Conservation (phyloP, 192 early-diverging fungal genomes). For the Linnemannia hyalina region DNA sequence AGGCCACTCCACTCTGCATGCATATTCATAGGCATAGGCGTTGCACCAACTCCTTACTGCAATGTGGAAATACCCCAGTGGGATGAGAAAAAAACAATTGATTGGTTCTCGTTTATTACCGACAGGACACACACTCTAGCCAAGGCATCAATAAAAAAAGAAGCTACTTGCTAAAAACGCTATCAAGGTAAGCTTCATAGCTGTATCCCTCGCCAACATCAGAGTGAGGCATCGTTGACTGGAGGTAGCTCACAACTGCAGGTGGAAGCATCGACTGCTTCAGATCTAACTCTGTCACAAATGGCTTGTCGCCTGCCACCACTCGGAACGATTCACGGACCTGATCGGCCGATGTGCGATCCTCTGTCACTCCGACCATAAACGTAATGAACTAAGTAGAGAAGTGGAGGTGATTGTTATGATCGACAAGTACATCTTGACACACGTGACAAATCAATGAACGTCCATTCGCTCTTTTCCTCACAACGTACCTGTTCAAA, state of each 20-base stretch:
- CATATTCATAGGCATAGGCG: background rate
- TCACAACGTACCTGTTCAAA: slow-evolving; percentile 79
- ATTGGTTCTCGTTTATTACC: background rate
- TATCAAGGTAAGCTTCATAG: slow-evolving; percentile 78
- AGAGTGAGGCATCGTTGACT: slow-evolving; percentile 71
- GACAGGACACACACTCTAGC: background rate
- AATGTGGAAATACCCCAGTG: background rate
- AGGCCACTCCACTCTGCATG: background rate
- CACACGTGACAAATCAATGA: background rate
- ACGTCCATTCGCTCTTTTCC: background rate
- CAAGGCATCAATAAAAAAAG: background rate
- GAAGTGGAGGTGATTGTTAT: background rate
- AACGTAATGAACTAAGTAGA: slow-evolving; percentile 80
- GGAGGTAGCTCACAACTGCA: slow-evolving; percentile 80
- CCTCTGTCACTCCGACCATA: slow-evolving; percentile 89
- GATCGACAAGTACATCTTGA: background rate
- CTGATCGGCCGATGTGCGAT: slow-evolving; percentile 91
- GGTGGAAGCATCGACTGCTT: slow-evolving; percentile 82
- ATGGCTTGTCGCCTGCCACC: slow-evolving; percentile 88
- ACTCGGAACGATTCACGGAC: slow-evolving; percentile 87
- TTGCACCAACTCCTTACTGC: background rate
- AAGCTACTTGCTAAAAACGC: slow-evolving; percentile 64
- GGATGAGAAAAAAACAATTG: background rate
- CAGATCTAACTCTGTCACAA: slow-evolving; percentile 89
- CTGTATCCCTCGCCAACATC: slow-evolving; percentile 77